A percentile compares a stretch with the other conserved stretches of the same genome.
phyloP scores from a whole-genome alignment of 768 basidiomycete species.

The Suillus tomentosus region DNA sequence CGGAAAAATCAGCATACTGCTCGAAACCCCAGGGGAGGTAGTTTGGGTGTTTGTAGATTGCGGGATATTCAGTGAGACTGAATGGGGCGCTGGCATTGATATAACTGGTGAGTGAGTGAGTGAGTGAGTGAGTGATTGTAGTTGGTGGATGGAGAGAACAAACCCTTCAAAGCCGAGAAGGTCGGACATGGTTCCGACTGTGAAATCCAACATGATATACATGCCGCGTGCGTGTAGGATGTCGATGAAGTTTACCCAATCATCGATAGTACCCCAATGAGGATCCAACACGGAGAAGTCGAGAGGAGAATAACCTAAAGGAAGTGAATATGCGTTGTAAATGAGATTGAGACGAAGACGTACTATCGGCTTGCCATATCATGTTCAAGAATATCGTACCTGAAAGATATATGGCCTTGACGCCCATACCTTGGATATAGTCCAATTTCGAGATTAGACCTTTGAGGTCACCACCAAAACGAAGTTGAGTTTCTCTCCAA shows the following conservation, averaged over 20 bases:
- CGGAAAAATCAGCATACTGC: conserved; percentile 83
- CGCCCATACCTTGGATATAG: conserved; percentile 89
- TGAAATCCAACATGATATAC: conserved; percentile 94
- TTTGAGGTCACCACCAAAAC: conserved; percentile 86
- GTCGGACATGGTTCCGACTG: conserved; percentile 90
- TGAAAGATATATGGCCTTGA: conserved; percentile 83
- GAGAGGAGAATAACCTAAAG: conserved; percentile 85
- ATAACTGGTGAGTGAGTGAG: conserved; percentile 41
- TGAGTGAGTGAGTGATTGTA: conserved; percentile 13
- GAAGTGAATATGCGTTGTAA: conserved; percentile 14
- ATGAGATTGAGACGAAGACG: conserved; percentile 1
- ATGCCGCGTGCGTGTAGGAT: conserved; percentile 78
- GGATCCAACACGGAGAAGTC: conserved; percentile 91
- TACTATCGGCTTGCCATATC: conserved; percentile 95
- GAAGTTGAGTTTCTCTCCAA: conserved; percentile 85
- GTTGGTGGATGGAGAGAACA: conserved; percentile 26
- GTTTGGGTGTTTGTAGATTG: conserved; percentile 18
- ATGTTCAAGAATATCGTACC: conserved; percentile 94
- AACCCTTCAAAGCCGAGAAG: conserved; percentile 85
- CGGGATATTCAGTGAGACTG: conserved; percentile 68
- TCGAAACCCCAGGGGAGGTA: conserved; percentile 87
- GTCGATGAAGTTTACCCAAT: conserved; percentile 79
- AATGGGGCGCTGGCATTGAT: conserved; percentile 85
- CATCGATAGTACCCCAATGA: conserved; percentile 83
- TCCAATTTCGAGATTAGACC: conserved; percentile 77